Conservation (phyloP, 1,284 basidiomycete species). For the Lentinula novae-zelandiae region DNA sequence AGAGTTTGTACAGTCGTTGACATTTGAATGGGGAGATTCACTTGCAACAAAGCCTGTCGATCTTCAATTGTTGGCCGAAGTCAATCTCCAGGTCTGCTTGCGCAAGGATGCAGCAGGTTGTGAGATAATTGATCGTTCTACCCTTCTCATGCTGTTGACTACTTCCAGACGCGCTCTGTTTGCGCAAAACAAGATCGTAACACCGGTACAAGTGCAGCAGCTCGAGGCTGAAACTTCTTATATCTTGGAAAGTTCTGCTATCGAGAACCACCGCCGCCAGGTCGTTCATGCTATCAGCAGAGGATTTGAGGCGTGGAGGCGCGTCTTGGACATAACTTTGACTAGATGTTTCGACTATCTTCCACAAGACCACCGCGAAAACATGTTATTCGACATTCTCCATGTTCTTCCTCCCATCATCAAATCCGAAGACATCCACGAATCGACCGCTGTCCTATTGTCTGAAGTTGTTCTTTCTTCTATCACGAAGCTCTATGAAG, state of each 20-base stretch:
- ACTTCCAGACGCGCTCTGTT: conserved; percentile 60
- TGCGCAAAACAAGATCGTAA: conserved; percentile 64
- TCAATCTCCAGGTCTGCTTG: conserved; percentile 77
- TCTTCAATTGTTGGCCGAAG: conserved; percentile 64
- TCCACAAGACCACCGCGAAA: conserved; percentile 77
- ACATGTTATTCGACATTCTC: conserved; percentile 84
- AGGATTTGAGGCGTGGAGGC: conserved; percentile 81
- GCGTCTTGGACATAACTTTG: conserved; percentile 77
- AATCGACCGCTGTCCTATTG: conserved; percentile 75
- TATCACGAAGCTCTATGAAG: conserved; percentile 82
- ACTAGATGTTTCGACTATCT: conserved; percentile 82
- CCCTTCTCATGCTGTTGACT: conserved; percentile 65
- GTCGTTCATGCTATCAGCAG: conserved; percentile 68
- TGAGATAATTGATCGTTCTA: conserved; percentile 76
- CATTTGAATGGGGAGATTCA: conserved; percentile 86
- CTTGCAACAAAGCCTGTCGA: conserved; percentile 54
- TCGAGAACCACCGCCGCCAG: conserved; percentile 85
- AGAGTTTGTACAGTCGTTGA: conserved; percentile 82
- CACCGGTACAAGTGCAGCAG: conserved; percentile 61
- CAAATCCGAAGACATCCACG: conserved; percentile 56
- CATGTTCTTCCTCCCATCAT: conserved; percentile 69
- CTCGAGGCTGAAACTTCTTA: conserved; percentile 71
- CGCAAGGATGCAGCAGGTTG: conserved; percentile 72
- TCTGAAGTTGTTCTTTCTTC: conserved; percentile 80
- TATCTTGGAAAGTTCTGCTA: conserved; percentile 76